These are phyloP conservation scores for Puccinia polysora DNA, from an alignment of 1,284 basidiomycete species.

Conservation along the genomic window DNA sequence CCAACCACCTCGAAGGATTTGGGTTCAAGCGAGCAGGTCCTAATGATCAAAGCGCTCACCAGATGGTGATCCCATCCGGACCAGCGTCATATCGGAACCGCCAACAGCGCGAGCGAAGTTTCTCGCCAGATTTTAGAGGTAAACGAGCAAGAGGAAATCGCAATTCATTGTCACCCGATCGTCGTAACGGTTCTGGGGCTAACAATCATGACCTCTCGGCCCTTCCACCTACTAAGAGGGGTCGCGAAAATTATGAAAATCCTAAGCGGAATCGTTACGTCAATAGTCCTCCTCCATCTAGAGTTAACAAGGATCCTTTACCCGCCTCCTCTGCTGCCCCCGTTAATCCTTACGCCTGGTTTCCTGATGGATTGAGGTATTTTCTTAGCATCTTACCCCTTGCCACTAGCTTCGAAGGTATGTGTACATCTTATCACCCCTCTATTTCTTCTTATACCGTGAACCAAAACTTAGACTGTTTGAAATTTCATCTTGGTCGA, in stretches of 20 bases:
- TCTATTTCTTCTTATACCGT: neutral
- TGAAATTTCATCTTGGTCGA: neutral
- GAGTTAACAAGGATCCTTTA: constrained; percentile 11
- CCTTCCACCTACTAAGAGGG: constrained; percentile 2
- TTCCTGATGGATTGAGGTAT: constrained; percentile 71
- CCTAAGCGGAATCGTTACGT: constrained; percentile 33
- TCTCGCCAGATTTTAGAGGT: constrained; percentile 29
- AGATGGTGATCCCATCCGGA: constrained; percentile 17
- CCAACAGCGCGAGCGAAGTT: constrained; percentile 29
- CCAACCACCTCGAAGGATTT: constrained; percentile 25
- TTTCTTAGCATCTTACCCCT: constrained; percentile 74
- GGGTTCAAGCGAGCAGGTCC: constrained; percentile 10
- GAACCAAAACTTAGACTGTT: neutral
- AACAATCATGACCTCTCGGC: neutral
- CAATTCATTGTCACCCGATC: constrained; percentile 29
- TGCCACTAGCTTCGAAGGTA: constrained; percentile 72
- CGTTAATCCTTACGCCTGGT: constrained; percentile 34
- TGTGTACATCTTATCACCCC: constrained; percentile 51
- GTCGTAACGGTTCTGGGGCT: constrained; percentile 16
- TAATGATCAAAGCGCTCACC: neutral
- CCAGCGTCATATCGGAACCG: constrained; percentile 31
- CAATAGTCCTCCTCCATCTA: constrained; percentile 15
- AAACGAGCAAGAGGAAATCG: constrained; percentile 25
- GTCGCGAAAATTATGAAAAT: constrained; percentile 33
- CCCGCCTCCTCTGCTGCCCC: neutral